A percentile compares a stretch with the other conserved stretches of the same genome.
Conservation (phyloP, 352 stramenopile genomes). For the Aphanomyces cochlioides region DNA sequence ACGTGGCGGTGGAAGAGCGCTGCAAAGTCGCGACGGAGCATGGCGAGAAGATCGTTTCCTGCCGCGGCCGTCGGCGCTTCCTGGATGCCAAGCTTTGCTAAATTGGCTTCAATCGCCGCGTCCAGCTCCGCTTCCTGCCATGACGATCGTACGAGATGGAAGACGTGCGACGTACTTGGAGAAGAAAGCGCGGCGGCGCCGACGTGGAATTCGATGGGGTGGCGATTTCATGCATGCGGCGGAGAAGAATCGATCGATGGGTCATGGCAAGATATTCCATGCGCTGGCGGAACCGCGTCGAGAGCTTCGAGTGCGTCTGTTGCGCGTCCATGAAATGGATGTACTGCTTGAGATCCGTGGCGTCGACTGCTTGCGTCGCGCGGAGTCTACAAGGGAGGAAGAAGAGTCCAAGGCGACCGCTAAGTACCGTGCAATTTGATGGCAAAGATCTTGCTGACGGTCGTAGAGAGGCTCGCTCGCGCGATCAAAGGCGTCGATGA, state of each 20-base stretch:
- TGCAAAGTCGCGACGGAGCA: constrained; percentile 22
- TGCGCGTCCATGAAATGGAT: constrained; percentile 10
- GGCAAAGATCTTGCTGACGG: not conserved
- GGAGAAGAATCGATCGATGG: constrained; percentile 7
- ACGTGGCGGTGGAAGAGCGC: constrained; percentile 9
- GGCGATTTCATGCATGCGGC: constrained; percentile 16
- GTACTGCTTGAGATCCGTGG: constrained; percentile 6
- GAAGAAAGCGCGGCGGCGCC: constrained; percentile 13
- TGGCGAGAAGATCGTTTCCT: not conserved
- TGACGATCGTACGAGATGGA: not conserved
- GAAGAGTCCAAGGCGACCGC: not conserved
- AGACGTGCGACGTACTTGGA: not conserved
- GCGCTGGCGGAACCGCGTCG: constrained; percentile 10
- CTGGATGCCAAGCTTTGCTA: constrained; percentile 20
- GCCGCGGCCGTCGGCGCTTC: not conserved
- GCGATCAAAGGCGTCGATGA: constrained; percentile 6
- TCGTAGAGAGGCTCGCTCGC: not conserved
- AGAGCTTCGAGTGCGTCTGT: not conserved
- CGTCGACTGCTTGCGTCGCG: not conserved
- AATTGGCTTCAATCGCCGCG: not conserved
- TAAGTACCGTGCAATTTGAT: constrained; percentile 8
- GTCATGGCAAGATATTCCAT: constrained; percentile 4
- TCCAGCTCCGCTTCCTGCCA: constrained; percentile 7
- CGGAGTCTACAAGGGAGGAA: constrained; percentile 1
- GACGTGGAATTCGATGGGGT: not conserved